Evolutionary conservation across 202 grass and related monocot genomes (phyloP).

Genomic region (Dendrocalamus latiflorus): DNA sequence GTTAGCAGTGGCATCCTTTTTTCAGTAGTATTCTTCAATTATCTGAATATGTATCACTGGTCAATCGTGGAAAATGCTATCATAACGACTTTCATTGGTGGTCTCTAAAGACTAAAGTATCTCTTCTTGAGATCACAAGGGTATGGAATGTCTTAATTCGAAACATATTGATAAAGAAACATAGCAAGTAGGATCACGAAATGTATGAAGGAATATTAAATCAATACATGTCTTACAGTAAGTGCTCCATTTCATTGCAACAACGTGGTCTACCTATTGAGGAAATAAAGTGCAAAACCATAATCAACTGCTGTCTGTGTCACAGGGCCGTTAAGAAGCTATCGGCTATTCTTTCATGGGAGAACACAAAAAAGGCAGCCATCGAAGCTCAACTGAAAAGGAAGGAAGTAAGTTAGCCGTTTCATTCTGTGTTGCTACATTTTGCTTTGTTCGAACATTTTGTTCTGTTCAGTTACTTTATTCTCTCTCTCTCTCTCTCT

Average conservation of each 20-base stretch:
- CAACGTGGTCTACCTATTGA: neutral
- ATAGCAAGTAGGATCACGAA: neutral
- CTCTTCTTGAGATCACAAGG: neutral
- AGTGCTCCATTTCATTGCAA: neutral
- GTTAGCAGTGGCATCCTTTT: neutral
- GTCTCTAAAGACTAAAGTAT: neutral
- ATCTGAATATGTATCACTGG: neutral
- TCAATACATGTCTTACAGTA: neutral
- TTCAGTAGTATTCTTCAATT: neutral
- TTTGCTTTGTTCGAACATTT: neutral
- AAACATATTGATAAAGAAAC: neutral
- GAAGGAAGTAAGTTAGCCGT: constrained; percentile 41
- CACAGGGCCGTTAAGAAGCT: constrained; percentile 52
- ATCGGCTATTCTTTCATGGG: constrained; percentile 53
- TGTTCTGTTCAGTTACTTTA: neutral
- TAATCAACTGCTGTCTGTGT: neutral
- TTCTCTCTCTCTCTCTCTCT: too few species aligned
- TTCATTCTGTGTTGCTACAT: neutral
- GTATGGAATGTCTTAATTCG: neutral
- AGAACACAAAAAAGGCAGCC: constrained; percentile 61
- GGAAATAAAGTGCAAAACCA: neutral
- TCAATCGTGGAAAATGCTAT: neutral
- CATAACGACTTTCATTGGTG: neutral
- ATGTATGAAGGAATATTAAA: neutral
- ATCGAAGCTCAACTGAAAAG: constrained; percentile 52